phyloP scores from a whole-genome alignment of 306 rosid genomes.

The Astragalus membranaceus region DNA sequence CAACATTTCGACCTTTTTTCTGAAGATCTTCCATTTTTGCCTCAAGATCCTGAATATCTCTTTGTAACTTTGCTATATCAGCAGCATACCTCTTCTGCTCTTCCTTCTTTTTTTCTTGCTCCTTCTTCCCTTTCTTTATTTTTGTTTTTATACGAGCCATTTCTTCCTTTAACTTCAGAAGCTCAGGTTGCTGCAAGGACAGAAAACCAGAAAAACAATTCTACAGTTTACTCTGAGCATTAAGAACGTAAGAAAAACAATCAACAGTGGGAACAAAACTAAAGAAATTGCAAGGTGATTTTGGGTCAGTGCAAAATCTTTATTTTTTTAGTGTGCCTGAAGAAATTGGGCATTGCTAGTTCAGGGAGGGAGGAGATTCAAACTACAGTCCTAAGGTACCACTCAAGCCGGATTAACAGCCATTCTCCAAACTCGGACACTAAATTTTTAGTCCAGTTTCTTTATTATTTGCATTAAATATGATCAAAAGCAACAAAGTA shows the following conservation, averaged over 20 bases:
- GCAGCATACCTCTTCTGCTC: constrained; percentile 57
- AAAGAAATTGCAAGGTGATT: constrained; percentile 2
- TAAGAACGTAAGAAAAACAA: not conserved
- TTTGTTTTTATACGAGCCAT: constrained; percentile 79
- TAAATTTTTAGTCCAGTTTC: not conserved
- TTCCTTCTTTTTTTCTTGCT: constrained; percentile 60
- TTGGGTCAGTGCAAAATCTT: not conserved
- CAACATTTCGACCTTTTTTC: constrained; percentile 53
- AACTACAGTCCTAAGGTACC: not conserved
- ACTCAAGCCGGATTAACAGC: not conserved
- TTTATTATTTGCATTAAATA: not conserved
- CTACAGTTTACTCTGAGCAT: not conserved
- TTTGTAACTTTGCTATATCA: constrained; percentile 49
- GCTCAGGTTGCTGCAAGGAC: constrained; percentile 87
- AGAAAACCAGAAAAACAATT: constrained; percentile 16
- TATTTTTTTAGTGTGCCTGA: not conserved
- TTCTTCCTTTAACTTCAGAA: constrained; percentile 90
- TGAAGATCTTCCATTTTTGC: constrained; percentile 60
- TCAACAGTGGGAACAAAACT: not conserved
- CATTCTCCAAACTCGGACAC: constrained; percentile 6
- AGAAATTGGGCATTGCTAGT: not conserved
- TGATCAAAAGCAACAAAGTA: constrained; percentile 7
- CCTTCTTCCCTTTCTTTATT: constrained; percentile 69
- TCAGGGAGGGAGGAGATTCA: not conserved
- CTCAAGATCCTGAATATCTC: constrained; percentile 61